These are phyloP conservation scores for Thielaviopsis euricoi DNA, from an alignment of 2,329 filamentous ascomycete genomes.

Conservation along the genomic window DNA sequence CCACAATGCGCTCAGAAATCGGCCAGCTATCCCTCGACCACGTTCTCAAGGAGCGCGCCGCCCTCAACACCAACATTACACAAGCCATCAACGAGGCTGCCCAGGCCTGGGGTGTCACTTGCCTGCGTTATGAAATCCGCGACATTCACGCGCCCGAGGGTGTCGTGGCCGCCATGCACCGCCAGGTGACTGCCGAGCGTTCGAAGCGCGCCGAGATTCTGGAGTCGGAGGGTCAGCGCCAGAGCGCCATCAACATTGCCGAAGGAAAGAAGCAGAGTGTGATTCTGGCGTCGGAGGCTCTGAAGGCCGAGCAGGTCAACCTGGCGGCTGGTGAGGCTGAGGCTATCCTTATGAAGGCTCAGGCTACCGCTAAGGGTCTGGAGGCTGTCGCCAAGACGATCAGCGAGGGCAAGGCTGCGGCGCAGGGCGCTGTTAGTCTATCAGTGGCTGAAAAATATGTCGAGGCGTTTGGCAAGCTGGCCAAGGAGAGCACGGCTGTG, in stretches of 20 bases:
- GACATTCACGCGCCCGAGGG: slow-evolving; percentile 92
- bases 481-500: slow-evolving; percentile 87
- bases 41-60: slow-evolving; percentile 90
- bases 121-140: slow-evolving; percentile 90
- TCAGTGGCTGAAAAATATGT: slow-evolving; percentile 96
- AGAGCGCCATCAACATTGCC: slow-evolving; percentile 96
- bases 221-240: slow-evolving; percentile 89
- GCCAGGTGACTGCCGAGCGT: slow-evolving; percentile 91
- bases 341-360: slow-evolving; percentile 73
- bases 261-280: slow-evolving; percentile 95
- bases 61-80: slow-evolving; percentile 97
- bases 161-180: slow-evolving; percentile 95
- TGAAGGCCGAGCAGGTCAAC: slow-evolving; percentile 86
- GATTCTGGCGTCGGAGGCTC: slow-evolving; percentile 84
- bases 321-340: slow-evolving; percentile 82
- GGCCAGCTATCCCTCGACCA: slow-evolving; percentile 93
- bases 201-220: slow-evolving; percentile 96
- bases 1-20: slow-evolving; percentile 97
- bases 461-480: slow-evolving; percentile 79
- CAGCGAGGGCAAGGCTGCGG: slow-evolving; percentile 51
- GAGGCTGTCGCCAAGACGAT: slow-evolving; percentile 71
- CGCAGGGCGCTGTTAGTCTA: slow-evolving; percentile 71
- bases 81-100: slow-evolving; percentile 96
- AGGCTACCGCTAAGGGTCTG: slow-evolving; percentile 75
- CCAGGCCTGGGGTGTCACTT: slow-evolving; percentile 91